Evolutionary conservation across 2,329 filamentous ascomycete genomes (phyloP).

Genomic region (Penicillium sp.): DNA sequence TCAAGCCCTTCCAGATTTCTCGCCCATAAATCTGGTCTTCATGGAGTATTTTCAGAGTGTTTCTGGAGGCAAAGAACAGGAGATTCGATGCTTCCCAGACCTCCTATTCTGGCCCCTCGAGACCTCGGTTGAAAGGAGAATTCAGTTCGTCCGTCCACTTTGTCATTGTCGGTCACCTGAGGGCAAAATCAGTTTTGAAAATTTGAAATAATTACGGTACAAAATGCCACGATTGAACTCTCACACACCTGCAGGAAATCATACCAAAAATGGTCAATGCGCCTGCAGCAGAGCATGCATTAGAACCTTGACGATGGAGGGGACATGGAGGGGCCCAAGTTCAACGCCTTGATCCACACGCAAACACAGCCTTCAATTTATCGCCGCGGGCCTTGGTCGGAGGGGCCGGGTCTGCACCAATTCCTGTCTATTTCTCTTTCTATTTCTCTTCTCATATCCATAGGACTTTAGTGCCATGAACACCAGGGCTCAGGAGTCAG

Average conservation of each 20-base stretch:
- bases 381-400: neutral
- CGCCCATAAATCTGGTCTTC: neutral
- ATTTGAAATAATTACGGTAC: neutral
- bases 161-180: slow-evolving; percentile 5
- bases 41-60: neutral
- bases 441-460: neutral
- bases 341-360: slow-evolving; percentile 1
- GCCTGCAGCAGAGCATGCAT: slow-evolving; percentile 23
- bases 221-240: slow-evolving; percentile 6
- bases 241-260: slow-evolving; percentile 14
- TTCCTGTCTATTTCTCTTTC: neutral
- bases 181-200: neutral
- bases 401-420: neutral
- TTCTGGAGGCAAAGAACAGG: neutral
- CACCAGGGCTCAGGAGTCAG: neutral
- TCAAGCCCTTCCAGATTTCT: neutral
- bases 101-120: neutral
- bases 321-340: slow-evolving; percentile 19
- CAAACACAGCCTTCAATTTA: neutral
- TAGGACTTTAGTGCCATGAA: neutral
- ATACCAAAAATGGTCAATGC: slow-evolving; percentile 23
- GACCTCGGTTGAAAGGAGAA: neutral
- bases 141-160: neutral
- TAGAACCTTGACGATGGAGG: slow-evolving; percentile 25
- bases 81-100: neutral